Evolutionary conservation across 2,329 filamentous ascomycete genomes (phyloP).

Genomic region (Colletotrichum lupini): DNA sequence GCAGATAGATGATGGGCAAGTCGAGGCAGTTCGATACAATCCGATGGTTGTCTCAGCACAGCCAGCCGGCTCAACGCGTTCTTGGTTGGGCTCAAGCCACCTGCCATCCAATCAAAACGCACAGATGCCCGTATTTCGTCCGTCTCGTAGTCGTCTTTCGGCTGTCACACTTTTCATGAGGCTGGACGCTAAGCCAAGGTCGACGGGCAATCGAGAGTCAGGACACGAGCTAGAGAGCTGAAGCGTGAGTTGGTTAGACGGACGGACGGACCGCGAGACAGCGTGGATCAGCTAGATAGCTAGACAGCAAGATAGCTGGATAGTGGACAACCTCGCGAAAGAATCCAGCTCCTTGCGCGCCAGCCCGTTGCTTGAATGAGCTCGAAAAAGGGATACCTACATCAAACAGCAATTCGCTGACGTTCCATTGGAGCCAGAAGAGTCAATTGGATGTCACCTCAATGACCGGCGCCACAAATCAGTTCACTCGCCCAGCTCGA

Average conservation of each 20-base stretch:
- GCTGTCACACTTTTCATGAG: not conserved
- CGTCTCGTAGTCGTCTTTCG: not conserved
- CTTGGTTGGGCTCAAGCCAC: constrained; percentile 1
- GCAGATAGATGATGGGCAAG: not conserved
- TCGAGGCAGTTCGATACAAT: not conserved
- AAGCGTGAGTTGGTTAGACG: not conserved
- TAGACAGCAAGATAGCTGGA: not conserved
- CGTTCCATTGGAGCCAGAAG: not conserved
- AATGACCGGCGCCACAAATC: not conserved
- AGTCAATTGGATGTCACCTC: constrained; percentile 22
- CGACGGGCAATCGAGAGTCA: not conserved
- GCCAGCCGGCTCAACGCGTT: constrained; percentile 17
- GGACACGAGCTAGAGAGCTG: not conserved
- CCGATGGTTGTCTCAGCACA: constrained; percentile 13
- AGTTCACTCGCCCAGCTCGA: not conserved
- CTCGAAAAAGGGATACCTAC: not conserved
- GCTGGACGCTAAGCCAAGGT: constrained; percentile 5
- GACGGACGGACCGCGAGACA: not conserved
- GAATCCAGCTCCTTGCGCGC: not conserved
- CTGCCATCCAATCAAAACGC: constrained; percentile 32
- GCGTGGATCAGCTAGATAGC: not conserved
- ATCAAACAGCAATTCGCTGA: not conserved
- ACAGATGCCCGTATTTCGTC: constrained; percentile 7
- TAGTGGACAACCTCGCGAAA: not conserved
- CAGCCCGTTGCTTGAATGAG: not conserved